phyloP scores from a whole-genome alignment of 495 filamentous ascomycete species.

The Xylaria palmicola region DNA sequence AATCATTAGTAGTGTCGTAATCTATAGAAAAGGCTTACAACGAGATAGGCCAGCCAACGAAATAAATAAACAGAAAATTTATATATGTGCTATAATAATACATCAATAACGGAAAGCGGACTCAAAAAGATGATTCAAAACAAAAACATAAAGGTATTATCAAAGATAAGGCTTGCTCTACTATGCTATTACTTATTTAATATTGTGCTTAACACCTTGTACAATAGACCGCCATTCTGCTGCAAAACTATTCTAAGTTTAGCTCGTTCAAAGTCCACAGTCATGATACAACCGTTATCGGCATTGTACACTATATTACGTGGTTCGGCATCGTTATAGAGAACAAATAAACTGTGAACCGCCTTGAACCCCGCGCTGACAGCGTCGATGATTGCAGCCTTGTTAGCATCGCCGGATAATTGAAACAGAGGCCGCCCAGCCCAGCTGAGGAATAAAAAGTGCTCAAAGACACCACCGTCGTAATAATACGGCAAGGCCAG shows the following conservation, averaged over 20 bases:
- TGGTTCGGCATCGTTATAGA: constrained; percentile 25
- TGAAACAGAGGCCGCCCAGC: constrained; percentile 23
- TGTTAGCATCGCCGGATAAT: background rate
- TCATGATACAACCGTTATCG: constrained; percentile 15
- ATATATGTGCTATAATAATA: too few species aligned
- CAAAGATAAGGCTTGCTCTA: background rate
- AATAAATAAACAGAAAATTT: too few species aligned
- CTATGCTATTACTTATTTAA: background rate
- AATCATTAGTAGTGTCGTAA: too few species aligned
- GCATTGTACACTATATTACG: constrained; percentile 27
- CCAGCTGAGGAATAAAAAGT: constrained; percentile 38
- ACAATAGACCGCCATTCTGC: constrained; percentile 2
- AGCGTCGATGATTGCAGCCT: background rate
- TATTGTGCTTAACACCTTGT: background rate
- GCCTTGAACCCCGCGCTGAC: constrained; percentile 11
- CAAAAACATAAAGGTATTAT: background rate
- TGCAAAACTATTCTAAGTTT: background rate
- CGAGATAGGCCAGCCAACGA: too few species aligned
- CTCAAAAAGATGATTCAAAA: too few species aligned
- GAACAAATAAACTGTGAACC: constrained; percentile 22
- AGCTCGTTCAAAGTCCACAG: constrained; percentile 31
- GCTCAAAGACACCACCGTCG: constrained; percentile 24
- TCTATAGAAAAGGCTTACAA: too few species aligned
- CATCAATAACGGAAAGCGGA: too few species aligned
- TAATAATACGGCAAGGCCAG: constrained; percentile 30